A percentile compares a stretch with the other conserved stretches of the same genome.
These are phyloP conservation scores for Neurospora sp. DNA, from an alignment of 495 filamentous ascomycete genomes.

Conservation along the genomic window DNA sequence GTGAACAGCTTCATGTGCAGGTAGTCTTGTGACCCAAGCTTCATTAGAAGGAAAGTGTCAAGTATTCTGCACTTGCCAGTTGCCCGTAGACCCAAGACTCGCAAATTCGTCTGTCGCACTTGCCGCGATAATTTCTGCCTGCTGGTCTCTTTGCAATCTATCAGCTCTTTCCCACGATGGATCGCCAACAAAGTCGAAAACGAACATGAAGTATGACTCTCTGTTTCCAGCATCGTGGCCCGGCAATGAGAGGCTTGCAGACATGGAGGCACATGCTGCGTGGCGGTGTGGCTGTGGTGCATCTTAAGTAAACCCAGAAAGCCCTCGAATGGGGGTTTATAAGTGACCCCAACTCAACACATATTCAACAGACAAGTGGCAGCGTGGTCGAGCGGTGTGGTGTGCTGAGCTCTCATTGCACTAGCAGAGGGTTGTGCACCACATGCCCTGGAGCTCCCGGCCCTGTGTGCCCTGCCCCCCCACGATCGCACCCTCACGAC, in stretches of 20 bases:
- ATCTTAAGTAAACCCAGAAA: not conserved
- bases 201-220: not conserved
- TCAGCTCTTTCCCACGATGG: not conserved
- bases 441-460: not conserved
- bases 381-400: not conserved
- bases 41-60: not conserved
- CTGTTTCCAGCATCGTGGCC: not conserved
- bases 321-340: not conserved
- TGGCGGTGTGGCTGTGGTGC: not conserved
- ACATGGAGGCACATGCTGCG: not conserved
- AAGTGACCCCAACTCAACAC: not conserved
- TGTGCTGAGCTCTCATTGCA: not conserved
- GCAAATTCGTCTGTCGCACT: not conserved
- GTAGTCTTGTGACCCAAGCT: not conserved
- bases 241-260: not conserved
- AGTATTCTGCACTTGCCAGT: not conserved
- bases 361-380: not conserved
- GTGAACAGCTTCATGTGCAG: not conserved
- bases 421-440: not conserved
- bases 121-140: not conserved
- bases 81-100: not conserved
- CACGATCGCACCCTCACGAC: not conserved
- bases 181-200: not conserved
- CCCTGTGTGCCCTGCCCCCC: not conserved
- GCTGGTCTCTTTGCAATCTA: not conserved